Conservation (phyloP, 768 basidiomycete genomes). For the Pleurotus eryngii region DNA sequence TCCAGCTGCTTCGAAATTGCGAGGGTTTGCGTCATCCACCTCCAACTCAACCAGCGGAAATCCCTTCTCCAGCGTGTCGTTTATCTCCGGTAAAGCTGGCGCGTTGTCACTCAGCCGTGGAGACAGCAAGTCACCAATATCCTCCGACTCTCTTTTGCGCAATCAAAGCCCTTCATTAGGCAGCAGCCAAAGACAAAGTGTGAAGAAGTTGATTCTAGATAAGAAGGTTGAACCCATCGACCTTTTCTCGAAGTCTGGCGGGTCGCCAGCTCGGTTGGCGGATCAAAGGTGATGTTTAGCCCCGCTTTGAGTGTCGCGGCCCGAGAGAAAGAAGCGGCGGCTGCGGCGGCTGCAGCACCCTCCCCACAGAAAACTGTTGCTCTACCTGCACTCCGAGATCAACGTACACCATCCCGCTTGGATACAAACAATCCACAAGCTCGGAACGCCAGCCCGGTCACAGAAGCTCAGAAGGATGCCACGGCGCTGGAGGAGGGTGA, state of each 20-base stretch:
- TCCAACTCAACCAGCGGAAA: conserved; percentile 35
- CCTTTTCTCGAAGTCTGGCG: conserved; percentile 53
- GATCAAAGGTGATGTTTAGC: conserved; percentile 65
- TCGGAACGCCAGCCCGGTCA: conserved; percentile 11
- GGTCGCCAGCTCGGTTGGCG: conserved; percentile 38
- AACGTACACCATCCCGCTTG: conserved; percentile 32
- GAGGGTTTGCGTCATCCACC: conserved; percentile 61
- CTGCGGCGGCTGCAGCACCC: conserved; percentile 33
- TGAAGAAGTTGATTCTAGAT: conserved; percentile 90
- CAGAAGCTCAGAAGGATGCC: conserved; percentile 23
- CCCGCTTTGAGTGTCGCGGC: conserved; percentile 73
- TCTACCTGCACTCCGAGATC: conserved; percentile 16
- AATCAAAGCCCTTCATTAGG: conserved; percentile 65
- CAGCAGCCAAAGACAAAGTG: conserved; percentile 70
- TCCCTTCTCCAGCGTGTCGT: conserved; percentile 37
- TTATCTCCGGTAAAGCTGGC: conserved; percentile 54
- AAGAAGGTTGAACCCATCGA: conserved; percentile 78
- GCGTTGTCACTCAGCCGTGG: conserved; percentile 49
- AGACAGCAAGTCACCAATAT: conserved; percentile 38
- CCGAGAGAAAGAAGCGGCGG: conserved; percentile 65
- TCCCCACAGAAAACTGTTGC: conserved; percentile 28
- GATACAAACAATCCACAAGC: conserved; percentile 29
- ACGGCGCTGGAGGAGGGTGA: conserved; percentile 74
- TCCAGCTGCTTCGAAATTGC: conserved; percentile 64
- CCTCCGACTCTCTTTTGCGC: conserved; percentile 60